A percentile compares a stretch with the other conserved stretches of the same genome.
These are phyloP conservation scores for Polyrhizophydium stewartii DNA, from an alignment of 371 early-diverging fungal species.

Conservation along the genomic window DNA sequence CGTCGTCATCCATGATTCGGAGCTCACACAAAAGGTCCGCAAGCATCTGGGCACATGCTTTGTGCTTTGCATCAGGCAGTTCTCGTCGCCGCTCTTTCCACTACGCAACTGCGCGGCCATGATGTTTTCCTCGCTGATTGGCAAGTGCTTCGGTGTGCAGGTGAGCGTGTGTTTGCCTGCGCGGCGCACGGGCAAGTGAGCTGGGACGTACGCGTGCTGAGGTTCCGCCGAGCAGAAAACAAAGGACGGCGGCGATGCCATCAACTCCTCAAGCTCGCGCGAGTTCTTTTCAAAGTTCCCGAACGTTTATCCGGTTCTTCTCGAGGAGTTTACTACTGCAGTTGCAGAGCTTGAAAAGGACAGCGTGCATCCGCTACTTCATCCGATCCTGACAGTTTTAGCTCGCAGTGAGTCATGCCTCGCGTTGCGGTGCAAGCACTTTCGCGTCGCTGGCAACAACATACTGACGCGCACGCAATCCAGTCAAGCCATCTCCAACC, in stretches of 20 bases:
- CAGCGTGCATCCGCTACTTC: conserved; percentile 23
- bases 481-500: not conserved
- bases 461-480: not conserved
- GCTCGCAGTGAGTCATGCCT: conserved; percentile 21
- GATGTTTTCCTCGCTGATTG: conserved; percentile 81
- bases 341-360: conserved; percentile 8
- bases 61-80: conserved; percentile 70
- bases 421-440: conserved; percentile 6
- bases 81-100: conserved; percentile 69
- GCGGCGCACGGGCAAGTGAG: no score
- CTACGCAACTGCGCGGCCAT: conserved; percentile 93
- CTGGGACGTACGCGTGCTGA: not conserved
- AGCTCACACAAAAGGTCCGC: conserved; percentile 65
- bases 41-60: conserved; percentile 72
- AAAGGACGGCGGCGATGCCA: conserved; percentile 59
- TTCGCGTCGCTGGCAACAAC: conserved; percentile 4
- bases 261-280: conserved; percentile 79
- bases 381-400: conserved; percentile 38
- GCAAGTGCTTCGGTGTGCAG: conserved; percentile 81
- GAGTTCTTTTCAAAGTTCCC: conserved; percentile 90
- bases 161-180: not conserved
- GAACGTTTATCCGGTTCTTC: conserved; percentile 68
- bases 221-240: conserved; percentile 13
- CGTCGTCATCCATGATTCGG: conserved; percentile 72
- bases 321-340: conserved; percentile 56